Conservation (phyloP, 2,329 filamentous ascomycete genomes). For the Colletotrichum acutatum region DNA sequence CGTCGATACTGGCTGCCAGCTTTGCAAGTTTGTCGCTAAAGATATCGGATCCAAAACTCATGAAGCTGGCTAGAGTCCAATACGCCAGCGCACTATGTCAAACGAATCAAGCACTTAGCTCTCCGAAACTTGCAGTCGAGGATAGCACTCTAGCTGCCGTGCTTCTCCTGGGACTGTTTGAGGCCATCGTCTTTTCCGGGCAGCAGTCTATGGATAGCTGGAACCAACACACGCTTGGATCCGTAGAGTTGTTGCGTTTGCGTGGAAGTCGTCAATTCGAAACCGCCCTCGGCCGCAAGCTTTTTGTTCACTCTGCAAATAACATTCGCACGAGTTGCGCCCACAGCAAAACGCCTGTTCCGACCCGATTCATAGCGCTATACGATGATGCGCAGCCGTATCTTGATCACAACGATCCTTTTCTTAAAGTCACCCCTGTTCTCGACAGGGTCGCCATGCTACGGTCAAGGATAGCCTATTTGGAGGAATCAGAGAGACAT, state of each 20-base stretch:
- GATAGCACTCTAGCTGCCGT: slow-evolving; percentile 42
- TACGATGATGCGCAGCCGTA: slow-evolving; percentile 26
- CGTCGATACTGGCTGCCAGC: slow-evolving; percentile 39
- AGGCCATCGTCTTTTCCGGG: slow-evolving; percentile 41
- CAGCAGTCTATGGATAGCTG: slow-evolving; percentile 40
- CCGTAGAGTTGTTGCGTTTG: slow-evolving; percentile 41
- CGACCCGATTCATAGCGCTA: slow-evolving; percentile 36
- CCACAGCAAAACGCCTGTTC: slow-evolving; percentile 38
- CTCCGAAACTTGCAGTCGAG: slow-evolving; percentile 36
- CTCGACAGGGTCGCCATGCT: slow-evolving; percentile 37
- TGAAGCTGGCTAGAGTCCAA: slow-evolving; percentile 36
- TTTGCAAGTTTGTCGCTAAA: slow-evolving; percentile 40
- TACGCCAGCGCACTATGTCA: slow-evolving; percentile 37
- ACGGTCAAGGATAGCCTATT: slow-evolving; percentile 24
- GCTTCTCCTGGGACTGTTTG: slow-evolving; percentile 42
- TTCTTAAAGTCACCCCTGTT: slow-evolving; percentile 33
- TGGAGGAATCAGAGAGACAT: slow-evolving; percentile 2
- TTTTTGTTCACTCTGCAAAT: slow-evolving; percentile 41
- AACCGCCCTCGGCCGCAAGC: slow-evolving; percentile 36
- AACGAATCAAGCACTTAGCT: slow-evolving; percentile 34
- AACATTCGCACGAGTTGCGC: slow-evolving; percentile 43
- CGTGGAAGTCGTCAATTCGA: slow-evolving; percentile 39
- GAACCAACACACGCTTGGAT: slow-evolving; percentile 41
- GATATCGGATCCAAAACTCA: slow-evolving; percentile 22
- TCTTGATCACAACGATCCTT: slow-evolving; percentile 33